Evolutionary conservation across 768 basidiomycete genomes (phyloP).

Genomic region (Lactifluus pinguis): DNA sequence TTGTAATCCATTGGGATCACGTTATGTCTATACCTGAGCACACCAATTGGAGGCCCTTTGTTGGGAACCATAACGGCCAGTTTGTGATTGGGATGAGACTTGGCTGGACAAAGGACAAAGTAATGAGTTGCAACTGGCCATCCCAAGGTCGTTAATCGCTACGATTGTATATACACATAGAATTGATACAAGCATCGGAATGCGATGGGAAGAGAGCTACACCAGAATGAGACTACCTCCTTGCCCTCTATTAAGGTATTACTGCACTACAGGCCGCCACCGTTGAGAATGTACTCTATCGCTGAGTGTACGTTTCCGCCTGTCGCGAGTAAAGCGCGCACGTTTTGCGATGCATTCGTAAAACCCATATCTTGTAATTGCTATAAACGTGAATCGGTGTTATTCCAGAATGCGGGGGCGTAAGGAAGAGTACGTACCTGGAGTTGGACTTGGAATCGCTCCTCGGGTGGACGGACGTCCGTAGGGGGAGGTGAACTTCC

Average conservation of each 20-base stretch:
- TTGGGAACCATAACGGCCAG: background rate
- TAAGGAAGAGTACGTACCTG: slow-evolving; percentile 40
- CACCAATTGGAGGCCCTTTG: background rate
- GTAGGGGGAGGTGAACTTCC: slow-evolving; percentile 39
- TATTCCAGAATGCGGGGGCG: background rate
- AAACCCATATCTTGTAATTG: slow-evolving; percentile 97
- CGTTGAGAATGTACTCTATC: slow-evolving; percentile 84
- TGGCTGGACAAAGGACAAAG: background rate
- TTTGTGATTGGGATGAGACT: background rate
- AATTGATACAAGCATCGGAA: slow-evolving; percentile 4
- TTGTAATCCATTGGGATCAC: background rate
- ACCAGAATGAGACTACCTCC: background rate
- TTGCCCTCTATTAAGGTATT: background rate
- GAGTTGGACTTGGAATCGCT: slow-evolving; percentile 82
- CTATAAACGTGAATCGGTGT: slow-evolving; percentile 28
- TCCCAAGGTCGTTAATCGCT: background rate
- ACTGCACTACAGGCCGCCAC: slow-evolving; percentile 50
- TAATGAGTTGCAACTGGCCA: background rate
- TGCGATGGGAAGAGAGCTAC: background rate
- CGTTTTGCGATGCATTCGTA: slow-evolving; percentile 79
- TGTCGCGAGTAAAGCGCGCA: slow-evolving; percentile 82
- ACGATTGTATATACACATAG: slow-evolving; percentile 2
- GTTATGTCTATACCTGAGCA: background rate
- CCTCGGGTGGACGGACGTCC: slow-evolving; percentile 75
- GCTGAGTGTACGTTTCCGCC: slow-evolving; percentile 90